phyloP scores from a whole-genome alignment of 2,329 filamentous ascomycete genomes.

The Cladophialophora yegresii region DNA sequence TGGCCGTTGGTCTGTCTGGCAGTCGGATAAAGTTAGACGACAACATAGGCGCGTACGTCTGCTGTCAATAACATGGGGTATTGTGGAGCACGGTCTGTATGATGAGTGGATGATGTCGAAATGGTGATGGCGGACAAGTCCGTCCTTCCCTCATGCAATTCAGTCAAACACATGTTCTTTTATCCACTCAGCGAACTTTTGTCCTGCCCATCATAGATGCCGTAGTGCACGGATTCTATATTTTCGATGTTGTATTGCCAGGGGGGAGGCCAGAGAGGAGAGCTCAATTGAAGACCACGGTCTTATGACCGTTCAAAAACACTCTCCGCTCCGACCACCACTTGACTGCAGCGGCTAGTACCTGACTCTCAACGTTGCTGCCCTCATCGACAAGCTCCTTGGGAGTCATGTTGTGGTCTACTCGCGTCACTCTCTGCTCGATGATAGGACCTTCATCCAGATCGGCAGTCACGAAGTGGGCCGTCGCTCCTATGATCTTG shows the following conservation, averaged over 20 bases:
- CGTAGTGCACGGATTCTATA: not conserved
- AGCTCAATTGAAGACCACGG: constrained; percentile 67
- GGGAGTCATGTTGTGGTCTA: constrained; percentile 74
- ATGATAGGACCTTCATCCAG: constrained; percentile 86
- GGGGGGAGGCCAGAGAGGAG: not conserved
- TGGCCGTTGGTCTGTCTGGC: not conserved
- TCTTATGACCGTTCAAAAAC: constrained; percentile 77
- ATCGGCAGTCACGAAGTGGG: constrained; percentile 83
- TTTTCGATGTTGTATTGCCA: not conserved
- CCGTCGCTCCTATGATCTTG: constrained; percentile 84
- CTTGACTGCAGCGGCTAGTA: constrained; percentile 77
- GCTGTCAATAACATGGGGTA: not conserved
- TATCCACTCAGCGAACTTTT: not conserved
- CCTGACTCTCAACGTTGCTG: constrained; percentile 81
- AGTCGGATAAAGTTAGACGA: not conserved
- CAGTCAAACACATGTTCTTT: not conserved
- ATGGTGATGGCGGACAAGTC: constrained; percentile 6
- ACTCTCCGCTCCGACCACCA: constrained; percentile 79
- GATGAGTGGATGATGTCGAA: not conserved
- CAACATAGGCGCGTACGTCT: not conserved
- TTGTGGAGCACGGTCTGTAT: not conserved
- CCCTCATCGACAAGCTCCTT: constrained; percentile 78
- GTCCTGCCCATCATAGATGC: not conserved
- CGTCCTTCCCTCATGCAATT: not conserved
- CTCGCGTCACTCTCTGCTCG: constrained; percentile 76